A percentile compares a stretch with the other conserved stretches of the same genome.
These are phyloP conservation scores for Tricharina praecox DNA, from an alignment of 495 filamentous ascomycete genomes.

Conservation along the genomic window DNA sequence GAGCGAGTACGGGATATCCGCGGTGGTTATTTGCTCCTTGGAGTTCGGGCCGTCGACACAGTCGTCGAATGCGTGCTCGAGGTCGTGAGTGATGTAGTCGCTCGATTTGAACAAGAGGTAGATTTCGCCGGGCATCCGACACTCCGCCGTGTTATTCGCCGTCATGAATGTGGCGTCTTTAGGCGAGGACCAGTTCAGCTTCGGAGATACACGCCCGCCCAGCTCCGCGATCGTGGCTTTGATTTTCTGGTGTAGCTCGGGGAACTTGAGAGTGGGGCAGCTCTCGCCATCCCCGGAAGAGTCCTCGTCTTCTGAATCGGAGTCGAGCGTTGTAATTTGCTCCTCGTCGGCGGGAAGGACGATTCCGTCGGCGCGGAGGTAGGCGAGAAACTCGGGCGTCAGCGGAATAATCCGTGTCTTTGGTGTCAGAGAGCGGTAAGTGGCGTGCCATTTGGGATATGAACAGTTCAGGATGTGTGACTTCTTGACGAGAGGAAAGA, in stretches of 20 bases:
- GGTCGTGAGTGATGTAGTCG: constrained; percentile 82
- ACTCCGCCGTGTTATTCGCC: constrained; percentile 79
- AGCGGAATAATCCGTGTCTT: constrained; percentile 73
- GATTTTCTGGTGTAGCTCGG: constrained; percentile 58
- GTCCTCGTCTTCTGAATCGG: constrained; percentile 35
- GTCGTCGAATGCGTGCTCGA: constrained; percentile 82
- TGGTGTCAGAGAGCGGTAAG: constrained; percentile 63
- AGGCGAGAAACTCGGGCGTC: constrained; percentile 53
- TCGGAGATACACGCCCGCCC: constrained; percentile 69
- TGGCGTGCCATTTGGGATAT: constrained; percentile 70
- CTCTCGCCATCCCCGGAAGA: constrained; percentile 23
- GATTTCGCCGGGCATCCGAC: constrained; percentile 68
- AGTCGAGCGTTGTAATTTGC: constrained; percentile 25
- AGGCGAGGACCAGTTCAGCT: constrained; percentile 92
- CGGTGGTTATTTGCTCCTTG: not conserved
- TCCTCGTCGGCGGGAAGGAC: constrained; percentile 50
- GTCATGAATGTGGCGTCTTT: constrained; percentile 96
- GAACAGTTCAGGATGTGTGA: constrained; percentile 87
- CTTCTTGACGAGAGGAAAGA: constrained; percentile 63
- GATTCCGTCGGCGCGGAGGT: constrained; percentile 86
- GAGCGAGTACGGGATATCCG: constrained; percentile 43
- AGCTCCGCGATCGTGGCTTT: constrained; percentile 58
- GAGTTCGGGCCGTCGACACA: constrained; percentile 32
- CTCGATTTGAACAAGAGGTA: constrained; percentile 86
- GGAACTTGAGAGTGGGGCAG: constrained; percentile 32